A percentile compares a stretch with the other conserved stretches of the same genome.
Conservation (phyloP, 2,329 filamentous ascomycete genomes). For the Pseudogymnoascus sp. region DNA sequence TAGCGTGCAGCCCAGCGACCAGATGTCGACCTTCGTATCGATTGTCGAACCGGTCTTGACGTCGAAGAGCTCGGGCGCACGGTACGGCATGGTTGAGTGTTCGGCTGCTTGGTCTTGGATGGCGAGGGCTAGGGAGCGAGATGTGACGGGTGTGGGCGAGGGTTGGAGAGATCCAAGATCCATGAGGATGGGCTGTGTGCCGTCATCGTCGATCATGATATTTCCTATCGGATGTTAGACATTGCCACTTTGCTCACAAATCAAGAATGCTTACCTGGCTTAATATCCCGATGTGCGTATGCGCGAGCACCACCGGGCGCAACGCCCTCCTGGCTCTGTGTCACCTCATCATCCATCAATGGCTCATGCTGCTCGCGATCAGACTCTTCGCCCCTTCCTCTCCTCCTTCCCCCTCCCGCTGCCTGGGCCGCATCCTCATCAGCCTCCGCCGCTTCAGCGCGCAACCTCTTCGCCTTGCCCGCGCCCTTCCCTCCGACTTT, state of each 20-base stretch:
- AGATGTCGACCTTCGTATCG: slow-evolving; percentile 96
- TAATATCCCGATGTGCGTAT: slow-evolving; percentile 94
- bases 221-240: slow-evolving; percentile 49
- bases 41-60: slow-evolving; percentile 88
- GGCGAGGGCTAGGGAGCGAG: slow-evolving; percentile 79
- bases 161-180: slow-evolving; percentile 87
- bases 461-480: slow-evolving; percentile 37
- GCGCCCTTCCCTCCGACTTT: slow-evolving; percentile 48
- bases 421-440: slow-evolving; percentile 35
- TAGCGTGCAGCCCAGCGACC: slow-evolving; percentile 94
- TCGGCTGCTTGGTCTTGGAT: slow-evolving; percentile 93
- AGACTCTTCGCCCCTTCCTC: slow-evolving; percentile 42
- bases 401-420: slow-evolving; percentile 34
- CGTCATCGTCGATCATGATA: slow-evolving; percentile 96
- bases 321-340: slow-evolving; percentile 57
- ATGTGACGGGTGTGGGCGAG: slow-evolving; percentile 82
- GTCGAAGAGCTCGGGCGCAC: slow-evolving; percentile 94
- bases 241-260: neutral
- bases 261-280: slow-evolving; percentile 61
- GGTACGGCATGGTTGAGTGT: slow-evolving; percentile 97
- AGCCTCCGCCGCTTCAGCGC: slow-evolving; percentile 30
- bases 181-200: slow-evolving; percentile 87
- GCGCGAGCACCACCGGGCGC: slow-evolving; percentile 63
- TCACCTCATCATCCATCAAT: slow-evolving; percentile 72
- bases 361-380: slow-evolving; percentile 71